Conservation (phyloP, 345 rosid genomes). For the Geranium rotundifolium region DNA sequence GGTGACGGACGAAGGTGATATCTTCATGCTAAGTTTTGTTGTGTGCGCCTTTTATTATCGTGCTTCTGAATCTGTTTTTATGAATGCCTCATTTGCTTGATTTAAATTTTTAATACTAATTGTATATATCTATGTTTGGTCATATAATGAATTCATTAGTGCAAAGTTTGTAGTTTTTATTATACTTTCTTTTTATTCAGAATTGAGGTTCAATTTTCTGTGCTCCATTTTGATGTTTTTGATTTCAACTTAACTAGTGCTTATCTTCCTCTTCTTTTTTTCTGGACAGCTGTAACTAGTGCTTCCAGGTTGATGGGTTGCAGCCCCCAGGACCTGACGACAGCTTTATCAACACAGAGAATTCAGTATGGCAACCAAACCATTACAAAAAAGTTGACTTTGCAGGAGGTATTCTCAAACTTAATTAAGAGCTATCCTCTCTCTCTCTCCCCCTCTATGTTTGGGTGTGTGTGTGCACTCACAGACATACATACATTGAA, state of each 20-base stretch:
- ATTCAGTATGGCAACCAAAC: conserved; percentile 61
- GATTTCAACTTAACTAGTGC: neutral
- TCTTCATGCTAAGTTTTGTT: conserved; percentile 7
- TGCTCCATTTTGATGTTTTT: neutral
- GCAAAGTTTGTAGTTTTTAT: neutral
- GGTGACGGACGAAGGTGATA: conserved; percentile 65
- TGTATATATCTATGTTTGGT: neutral
- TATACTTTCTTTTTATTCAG: neutral
- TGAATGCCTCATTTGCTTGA: neutral
- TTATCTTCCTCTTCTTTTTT: neutral
- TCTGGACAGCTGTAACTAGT: conserved; percentile 51
- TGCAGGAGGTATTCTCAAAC: conserved; percentile 55
- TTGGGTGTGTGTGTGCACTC: neutral
- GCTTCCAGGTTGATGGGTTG: conserved; percentile 73
- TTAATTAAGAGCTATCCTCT: neutral
- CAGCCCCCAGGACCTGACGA: conserved; percentile 39
- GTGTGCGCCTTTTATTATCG: neutral
- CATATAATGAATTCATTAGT: neutral
- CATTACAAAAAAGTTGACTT: conserved; percentile 55
- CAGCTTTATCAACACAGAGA: conserved; percentile 58
- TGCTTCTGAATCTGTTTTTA: neutral
- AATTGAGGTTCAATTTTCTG: neutral
- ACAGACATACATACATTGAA: neutral
- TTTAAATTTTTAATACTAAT: neutral
- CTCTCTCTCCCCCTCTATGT: too few relatives aligned